Base-by-base conservation (phyloP, 2,329 filamentous ascomycete species). In the Neofusicoccum laricinum region DNA sequence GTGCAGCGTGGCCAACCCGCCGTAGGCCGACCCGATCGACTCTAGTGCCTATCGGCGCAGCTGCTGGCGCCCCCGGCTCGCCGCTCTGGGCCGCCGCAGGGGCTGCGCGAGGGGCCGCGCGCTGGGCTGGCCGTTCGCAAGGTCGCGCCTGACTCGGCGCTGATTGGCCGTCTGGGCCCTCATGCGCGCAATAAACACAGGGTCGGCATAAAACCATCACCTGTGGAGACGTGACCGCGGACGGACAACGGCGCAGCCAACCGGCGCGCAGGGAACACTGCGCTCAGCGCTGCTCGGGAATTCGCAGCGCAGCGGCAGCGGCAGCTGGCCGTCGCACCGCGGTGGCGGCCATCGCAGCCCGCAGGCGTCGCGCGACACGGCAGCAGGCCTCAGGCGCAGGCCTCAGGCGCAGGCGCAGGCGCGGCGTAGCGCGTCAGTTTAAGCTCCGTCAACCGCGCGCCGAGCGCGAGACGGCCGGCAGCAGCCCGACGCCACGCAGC, bases 231-330 rank as follows among this genome's bases (percentile, higher is more conserved):
- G 51, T 45, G 53, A 43, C 40, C 8, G 38, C n/a, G 55, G 41
- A 59, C 55, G 55, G 55, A 59, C 55, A 25, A 45, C 55, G 55
- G 41, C 25, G 55, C 55, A 59, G 40, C 55, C 55, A 59, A 45
- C 55, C 40, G 40, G 55, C 41, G 14, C 38, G 41, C 55, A 59
- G 30, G 55, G 55, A 38, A 40, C 40, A 15, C 17, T 21, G 17
- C 36, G 25, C 25, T 6, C 25, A 7, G 25, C 25, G 32, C 30
- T 36, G 36, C 53, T 41, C 51, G 51, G 51, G 38, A 41, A 30
- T n/a, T 57, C 15, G 36, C 36, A 15, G 32, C 14, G 5, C 15
- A 30, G 25, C 25, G 25, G 25, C 25, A 30, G 46, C 46, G 15
- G 15, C 46, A 32, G 14, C 46, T 14, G 46, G 21, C 46, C 4